Evolutionary conservation across 345 rosid species (phyloP), one percentile per base, ranked within the genome.

Genomic region (Salix caprea): DNA sequence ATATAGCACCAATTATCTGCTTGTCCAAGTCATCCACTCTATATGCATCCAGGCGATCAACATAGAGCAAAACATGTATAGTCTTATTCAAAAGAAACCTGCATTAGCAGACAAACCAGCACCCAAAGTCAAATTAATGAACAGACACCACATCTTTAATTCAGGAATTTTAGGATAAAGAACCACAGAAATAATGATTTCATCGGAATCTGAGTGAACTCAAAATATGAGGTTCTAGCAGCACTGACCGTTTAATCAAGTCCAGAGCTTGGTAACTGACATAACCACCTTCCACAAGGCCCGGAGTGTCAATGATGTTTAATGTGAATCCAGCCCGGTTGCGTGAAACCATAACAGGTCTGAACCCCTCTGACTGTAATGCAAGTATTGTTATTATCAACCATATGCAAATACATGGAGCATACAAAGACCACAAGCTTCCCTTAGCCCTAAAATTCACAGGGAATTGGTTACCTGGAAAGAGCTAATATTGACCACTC

Each of bases 251-350:
- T 85, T 93, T 93, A 44, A 90, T 91, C 75, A 85, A 79, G 76
- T 91, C 90, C 82, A 93, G 80, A 40, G 91, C 90, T 78, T 86
- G 96, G 80, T 88, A 87, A 84, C 85, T 93, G 44, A 91, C 94
- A 77, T 91, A 93, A 76, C 97, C 96, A 76, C 94, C 97, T 74
- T 93, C 97, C 56, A 91, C 87, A 32, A 91, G 91, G 36, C 96
- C 97, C 32, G 96, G 97, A 58, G 96, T 90, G 83, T 93, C 94
- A 9, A 93, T 84, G 36, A 93, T 83, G 81, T 93, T 91, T 69
- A 93, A 79, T 9, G 92, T 89, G 83, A 93, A 91, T 34, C 96
- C 97, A 15, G 93, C 87, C 66, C 91, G 85, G 28, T 86, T 56
- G 74, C 94, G 94, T 44, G 97, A 91, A 72, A 91, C 94, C 88